Evolutionary conservation across 495 filamentous ascomycete genomes (phyloP), one percentile per base, ranked within the genome.

Genomic region (Penicillium roqueforti): DNA sequence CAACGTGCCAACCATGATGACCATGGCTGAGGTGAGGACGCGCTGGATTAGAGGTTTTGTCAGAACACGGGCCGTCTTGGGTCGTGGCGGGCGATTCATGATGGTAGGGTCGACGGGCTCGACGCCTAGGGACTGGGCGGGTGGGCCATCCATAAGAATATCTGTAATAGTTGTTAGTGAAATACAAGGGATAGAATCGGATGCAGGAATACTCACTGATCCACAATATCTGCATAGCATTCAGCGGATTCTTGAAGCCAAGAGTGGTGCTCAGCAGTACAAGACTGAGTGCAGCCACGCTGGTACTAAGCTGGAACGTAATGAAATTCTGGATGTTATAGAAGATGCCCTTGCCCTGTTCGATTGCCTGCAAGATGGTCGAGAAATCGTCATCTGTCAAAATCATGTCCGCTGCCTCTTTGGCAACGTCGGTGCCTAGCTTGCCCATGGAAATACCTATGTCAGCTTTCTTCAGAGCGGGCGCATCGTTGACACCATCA

Each of bases 401-500:
- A 61, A 98, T 97, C 93, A 98, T 98, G 67, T 98, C 93, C n/a
- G 95, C 90, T 29, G 93, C 93, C 70, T 98, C 93, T 77, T 98
- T 98, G 55, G 93, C 93, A 32, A 98, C 93, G 63, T 98, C 93
- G 2, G 93, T 98, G 41, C 93, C 93, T 29, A 96, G 83, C 60
- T 84, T 80, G 54, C 93, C 93, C 93, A 98, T 98, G 11, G 92
- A 89, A 53, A 98, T 92, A 28, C 93, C 93, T 69, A 98, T 98
- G 62, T 98, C 93, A 3, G 93, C 93, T 71, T 92, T 95, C 71
- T 98, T 98, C 49, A 98, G 75, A 3, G 93, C 93, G 3, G 93
- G 93, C 19, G 93, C 93, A 73, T 98, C 93, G 60, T 98, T 98
- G 43, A 98, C 93, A 50, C 93, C 93, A 60, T 98, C 93, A 7